Evolutionary conservation across 2,329 filamentous ascomycete species (phyloP).

Genomic region (Torrubiellomyces zombiae): DNA sequence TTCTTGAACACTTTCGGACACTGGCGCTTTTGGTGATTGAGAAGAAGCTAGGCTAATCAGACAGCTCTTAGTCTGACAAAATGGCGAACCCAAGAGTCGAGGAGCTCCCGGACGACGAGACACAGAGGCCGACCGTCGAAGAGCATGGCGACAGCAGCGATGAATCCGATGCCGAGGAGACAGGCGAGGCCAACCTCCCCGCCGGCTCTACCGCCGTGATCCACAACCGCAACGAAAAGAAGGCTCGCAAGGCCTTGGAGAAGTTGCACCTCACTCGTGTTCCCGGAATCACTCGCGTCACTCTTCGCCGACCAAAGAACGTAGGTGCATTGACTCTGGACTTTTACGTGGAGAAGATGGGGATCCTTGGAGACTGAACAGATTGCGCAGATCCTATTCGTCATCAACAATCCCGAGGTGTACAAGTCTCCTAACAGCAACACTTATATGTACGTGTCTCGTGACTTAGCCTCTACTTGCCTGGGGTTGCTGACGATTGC

Average conservation of each 20-base stretch:
- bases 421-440: constrained; percentile 99
- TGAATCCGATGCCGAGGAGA: constrained; percentile 67
- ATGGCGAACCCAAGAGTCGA: constrained; percentile 98
- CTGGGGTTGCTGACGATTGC: constrained; percentile 1
- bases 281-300: constrained; percentile 94
- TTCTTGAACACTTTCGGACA: too few relatives aligned
- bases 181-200: constrained; percentile 61
- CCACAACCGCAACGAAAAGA: constrained; percentile 99
- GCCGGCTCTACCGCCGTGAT: constrained; percentile 78
- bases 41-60: too few relatives aligned
- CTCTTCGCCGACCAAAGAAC: constrained; percentile 95
- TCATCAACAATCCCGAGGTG: constrained; percentile 98
- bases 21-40: too few relatives aligned
- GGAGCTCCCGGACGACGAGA: constrained; percentile 86
- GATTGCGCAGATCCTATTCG: constrained; percentile 72
- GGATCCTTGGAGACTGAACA: constrained; percentile 9
- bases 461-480: neutral
- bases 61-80: constrained; percentile 33
- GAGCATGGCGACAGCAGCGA: constrained; percentile 58
- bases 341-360: constrained; percentile 1
- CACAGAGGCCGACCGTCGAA: constrained; percentile 64
- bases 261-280: constrained; percentile 96
- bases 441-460: constrained; percentile 81
- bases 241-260: constrained; percentile 97
- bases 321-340: constrained; percentile 39